A percentile compares a stretch with the other conserved stretches of the same genome.
phyloP scores from a whole-genome alignment of 1,284 basidiomycete genomes.

The Macrocystidia cucumis region DNA sequence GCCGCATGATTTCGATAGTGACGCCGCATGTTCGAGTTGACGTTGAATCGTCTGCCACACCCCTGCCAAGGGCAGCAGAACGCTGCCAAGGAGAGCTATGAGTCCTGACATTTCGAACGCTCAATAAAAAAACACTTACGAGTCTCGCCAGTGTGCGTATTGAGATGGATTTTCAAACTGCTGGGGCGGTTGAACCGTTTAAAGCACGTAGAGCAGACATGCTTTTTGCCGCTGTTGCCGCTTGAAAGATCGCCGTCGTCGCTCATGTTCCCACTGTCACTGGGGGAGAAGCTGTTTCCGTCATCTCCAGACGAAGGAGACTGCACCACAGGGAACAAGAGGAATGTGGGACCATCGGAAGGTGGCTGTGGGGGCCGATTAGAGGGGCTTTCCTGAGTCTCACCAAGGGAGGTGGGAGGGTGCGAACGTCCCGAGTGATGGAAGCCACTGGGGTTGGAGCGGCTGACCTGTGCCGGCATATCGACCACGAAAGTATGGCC shows the following conservation, averaged over 20 bases:
- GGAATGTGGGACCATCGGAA: no score
- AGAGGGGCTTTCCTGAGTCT: conserved; percentile 2
- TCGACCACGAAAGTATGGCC: conserved; percentile 25
- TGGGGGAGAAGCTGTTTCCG: conserved; percentile 9
- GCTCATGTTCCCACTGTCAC: conserved; percentile 17
- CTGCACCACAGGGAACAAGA: conserved; percentile 9
- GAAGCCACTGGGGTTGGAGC: conserved; percentile 1
- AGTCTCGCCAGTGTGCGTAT: conserved; percentile 71
- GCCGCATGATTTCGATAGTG: conserved; percentile 61
- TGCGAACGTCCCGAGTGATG: conserved; percentile 2
- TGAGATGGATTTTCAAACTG: conserved; percentile 67
- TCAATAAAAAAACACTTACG: conserved; percentile 39
- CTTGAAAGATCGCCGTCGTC: conserved; percentile 20
- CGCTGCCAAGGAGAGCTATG: conserved; percentile 30
- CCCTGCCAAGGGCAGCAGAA: conserved; percentile 66
- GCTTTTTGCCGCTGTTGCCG: conserved; percentile 35
- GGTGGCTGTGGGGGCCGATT: no score
- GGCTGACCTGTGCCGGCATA: background rate
- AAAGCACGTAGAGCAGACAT: conserved; percentile 56
- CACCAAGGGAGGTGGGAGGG: background rate
- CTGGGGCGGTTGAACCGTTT: conserved; percentile 75
- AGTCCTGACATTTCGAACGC: conserved; percentile 5
- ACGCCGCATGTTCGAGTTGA: conserved; percentile 76
- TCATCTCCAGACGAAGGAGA: conserved; percentile 1
- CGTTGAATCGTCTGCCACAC: conserved; percentile 72